phyloP scores from a whole-genome alignment of 495 filamentous ascomycete genomes.

The Neurospora intermedia region DNA sequence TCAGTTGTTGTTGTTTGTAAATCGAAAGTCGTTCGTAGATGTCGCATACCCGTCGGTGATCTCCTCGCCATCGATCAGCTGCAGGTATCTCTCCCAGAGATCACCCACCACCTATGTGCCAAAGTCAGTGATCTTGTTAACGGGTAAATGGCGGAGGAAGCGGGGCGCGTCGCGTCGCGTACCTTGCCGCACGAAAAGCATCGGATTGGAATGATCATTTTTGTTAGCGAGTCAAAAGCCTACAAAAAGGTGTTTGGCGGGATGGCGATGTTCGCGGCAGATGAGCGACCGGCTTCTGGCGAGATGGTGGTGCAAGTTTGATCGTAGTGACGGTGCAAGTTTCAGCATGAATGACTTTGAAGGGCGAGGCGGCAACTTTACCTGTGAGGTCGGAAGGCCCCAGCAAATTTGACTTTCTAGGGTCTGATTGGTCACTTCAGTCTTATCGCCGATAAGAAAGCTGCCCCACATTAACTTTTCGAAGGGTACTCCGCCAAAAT shows the following conservation, averaged over 20 bases:
- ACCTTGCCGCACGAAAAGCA: conserved; percentile 99
- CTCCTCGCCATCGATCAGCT: conserved; percentile 69
- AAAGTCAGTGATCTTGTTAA: not conserved
- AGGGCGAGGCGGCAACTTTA: not conserved
- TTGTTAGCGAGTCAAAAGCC: conserved; percentile 15
- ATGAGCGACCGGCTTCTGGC: not conserved
- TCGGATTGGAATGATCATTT: conserved; percentile 95
- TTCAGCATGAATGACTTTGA: not conserved
- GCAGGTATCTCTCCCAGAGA: conserved; percentile 90
- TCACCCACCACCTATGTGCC: conserved; percentile 75
- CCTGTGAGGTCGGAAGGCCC: not conserved
- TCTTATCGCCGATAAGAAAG: conserved; percentile 23
- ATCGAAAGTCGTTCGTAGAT: not conserved
- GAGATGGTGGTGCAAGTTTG: not conserved
- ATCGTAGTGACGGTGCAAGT: not conserved
- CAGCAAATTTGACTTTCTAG: conserved; percentile 10
- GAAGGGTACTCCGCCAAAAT: conserved; percentile 21
- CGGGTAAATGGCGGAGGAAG: not conserved
- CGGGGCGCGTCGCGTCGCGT: conserved; percentile 5
- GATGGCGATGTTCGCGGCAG: not conserved
- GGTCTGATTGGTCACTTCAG: conserved; percentile 9
- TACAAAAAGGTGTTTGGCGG: not conserved
- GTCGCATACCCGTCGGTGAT: conserved; percentile 63
- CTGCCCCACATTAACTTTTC: conserved; percentile 25
- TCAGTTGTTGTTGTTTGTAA: not conserved